These are phyloP conservation scores for Alternaria sp. DNA, from an alignment of 2,329 filamentous ascomycete genomes.

Conservation along the genomic window DNA sequence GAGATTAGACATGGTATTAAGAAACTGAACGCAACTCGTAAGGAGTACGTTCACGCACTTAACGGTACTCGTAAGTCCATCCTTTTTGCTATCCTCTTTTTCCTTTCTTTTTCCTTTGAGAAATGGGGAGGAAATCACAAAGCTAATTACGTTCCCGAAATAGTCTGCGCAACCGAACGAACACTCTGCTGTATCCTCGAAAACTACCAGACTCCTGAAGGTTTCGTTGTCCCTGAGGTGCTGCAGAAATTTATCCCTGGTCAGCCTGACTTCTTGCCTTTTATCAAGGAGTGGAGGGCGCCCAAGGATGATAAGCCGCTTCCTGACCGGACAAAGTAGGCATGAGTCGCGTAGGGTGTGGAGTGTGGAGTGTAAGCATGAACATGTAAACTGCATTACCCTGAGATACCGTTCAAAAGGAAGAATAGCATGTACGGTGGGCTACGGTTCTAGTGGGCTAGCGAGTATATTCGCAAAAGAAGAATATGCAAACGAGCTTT, in stretches of 20 bases:
- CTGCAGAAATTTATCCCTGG: slow-evolving; percentile 77
- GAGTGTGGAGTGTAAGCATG: neutral
- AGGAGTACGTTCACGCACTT: slow-evolving; percentile 93
- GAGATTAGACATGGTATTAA: slow-evolving; percentile 93
- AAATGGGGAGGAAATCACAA: neutral
- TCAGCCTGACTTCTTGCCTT: slow-evolving; percentile 87
- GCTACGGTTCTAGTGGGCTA: neutral
- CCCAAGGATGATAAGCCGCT: slow-evolving; percentile 42
- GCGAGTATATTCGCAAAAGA: neutral
- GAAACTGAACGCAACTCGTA: slow-evolving; percentile 75
- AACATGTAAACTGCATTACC: neutral
- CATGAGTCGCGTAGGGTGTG: neutral
- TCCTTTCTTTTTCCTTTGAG: no score
- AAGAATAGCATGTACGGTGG: neutral
- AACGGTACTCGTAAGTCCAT: slow-evolving; percentile 69
- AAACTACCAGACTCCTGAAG: slow-evolving; percentile 93
- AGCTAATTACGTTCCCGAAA: neutral
- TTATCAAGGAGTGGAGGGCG: slow-evolving; percentile 71
- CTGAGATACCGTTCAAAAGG: neutral
- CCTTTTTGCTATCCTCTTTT: neutral
- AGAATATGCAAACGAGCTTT: neutral
- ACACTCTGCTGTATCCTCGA: slow-evolving; percentile 94
- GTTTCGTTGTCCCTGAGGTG: slow-evolving; percentile 53
- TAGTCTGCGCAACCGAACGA: slow-evolving; percentile 85
- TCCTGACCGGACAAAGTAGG: slow-evolving; percentile 32